Evolutionary conservation across 768 basidiomycete species (phyloP).

Genomic region (Boletus coccyginus): DNA sequence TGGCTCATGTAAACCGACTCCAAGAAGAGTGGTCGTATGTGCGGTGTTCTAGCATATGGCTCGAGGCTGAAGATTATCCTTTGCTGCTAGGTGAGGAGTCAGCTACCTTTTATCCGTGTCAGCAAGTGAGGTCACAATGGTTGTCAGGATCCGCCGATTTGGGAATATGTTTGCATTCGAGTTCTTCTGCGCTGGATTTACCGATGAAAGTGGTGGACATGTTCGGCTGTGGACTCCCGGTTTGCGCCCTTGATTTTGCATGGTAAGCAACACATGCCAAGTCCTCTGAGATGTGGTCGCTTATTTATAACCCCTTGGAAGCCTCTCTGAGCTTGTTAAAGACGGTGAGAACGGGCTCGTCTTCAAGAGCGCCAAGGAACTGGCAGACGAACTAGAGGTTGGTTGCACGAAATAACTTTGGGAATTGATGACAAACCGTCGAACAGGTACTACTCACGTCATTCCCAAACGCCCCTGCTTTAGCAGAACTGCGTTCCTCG

Average conservation of each 20-base stretch:
- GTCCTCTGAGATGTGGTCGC: not conserved
- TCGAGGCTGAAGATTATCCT: conserved; percentile 90
- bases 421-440: not conserved
- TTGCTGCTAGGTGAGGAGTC: conserved; percentile 63
- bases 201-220: conserved; percentile 99
- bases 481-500: conserved; percentile 51
- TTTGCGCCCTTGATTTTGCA: conserved; percentile 82
- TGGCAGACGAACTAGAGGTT: conserved; percentile 69
- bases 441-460: conserved; percentile 52
- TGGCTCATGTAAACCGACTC: conserved; percentile 57
- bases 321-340: conserved; percentile 84
- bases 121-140: not conserved
- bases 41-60: conserved; percentile 78
- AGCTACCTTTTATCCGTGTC: not conserved
- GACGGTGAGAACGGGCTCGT: conserved; percentile 81
- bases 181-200: conserved; percentile 86
- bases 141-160: conserved; percentile 81
- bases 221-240: conserved; percentile 96
- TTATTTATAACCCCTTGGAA: conserved; percentile 28
- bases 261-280: conserved; percentile 54
- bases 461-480: conserved; percentile 56
- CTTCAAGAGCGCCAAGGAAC: conserved; percentile 63
- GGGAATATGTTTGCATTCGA: conserved; percentile 87
- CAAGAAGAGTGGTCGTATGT: conserved; percentile 74
- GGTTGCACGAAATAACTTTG: not conserved